Base-by-base conservation (phyloP, 1,139 yeast species). In the Hansenula sp. region DNA sequence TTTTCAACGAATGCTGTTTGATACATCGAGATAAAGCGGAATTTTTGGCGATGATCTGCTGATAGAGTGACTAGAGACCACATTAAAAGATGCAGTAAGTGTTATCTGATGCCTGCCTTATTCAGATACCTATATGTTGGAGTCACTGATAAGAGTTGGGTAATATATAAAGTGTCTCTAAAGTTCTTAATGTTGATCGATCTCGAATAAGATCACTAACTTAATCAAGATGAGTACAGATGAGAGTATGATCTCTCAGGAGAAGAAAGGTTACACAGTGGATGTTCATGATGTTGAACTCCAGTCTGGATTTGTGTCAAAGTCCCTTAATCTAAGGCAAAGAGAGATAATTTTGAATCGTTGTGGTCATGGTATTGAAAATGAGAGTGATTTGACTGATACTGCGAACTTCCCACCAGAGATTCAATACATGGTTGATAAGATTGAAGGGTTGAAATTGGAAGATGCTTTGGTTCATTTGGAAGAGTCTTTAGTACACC, bases 401-500 rank as follows among this genome's bases (percentile, higher is more conserved):
- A 21, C 41, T 3, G 21, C 29, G 6, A 34, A 17, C 4, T 12
- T 37, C 14, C 42, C 44, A n/a, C 32, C 27, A 9, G 43, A 37
- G 21, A 38, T 39, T 21, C 27, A 37, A 4, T 44, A 33, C 24
- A 44, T 44, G 46, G 39, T 44, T 4, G 41, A 39, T 7, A 21
- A 21, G 24, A 21, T 21, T 21, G 24, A 21, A 9, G 24, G 9
- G 9, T 21, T 21, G 24, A 21, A 21, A 21, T 7, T 21, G 6
- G 9, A 61, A 9, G 73, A 72, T 40, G 69, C 79, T 0, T 30
- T 71, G 3, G 61, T 58, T 21, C 66, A 74, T 28, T 59, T 77
- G 38, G 54, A 59, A 37, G 59, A 62, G 16, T 64, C 71, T 10
- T 45, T 66, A 6, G 60, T 50, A 2, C 68, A 69, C 30, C 76